Evolutionary conservation across 2,329 filamentous ascomycete species (phyloP), one percentile per base, ranked within the genome.

Genomic region (Dactylellina sp.): DNA sequence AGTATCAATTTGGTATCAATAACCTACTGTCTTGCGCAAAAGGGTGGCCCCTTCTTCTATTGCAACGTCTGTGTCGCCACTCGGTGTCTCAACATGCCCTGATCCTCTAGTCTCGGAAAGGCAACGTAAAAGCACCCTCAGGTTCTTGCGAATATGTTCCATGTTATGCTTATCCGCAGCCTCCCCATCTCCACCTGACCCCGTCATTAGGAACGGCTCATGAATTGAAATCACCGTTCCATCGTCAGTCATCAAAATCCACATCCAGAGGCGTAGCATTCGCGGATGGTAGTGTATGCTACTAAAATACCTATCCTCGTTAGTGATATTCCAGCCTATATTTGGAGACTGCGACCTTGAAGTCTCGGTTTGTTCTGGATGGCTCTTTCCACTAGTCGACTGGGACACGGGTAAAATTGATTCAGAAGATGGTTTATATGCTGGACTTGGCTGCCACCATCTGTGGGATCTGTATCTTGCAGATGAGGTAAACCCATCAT

Each of bases 261-360:
- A 86, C 53, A 83, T 85, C 84, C 84, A 86, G 0, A 85, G 79
- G 2, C 84, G 79, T 56, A 82, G 82, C 32, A 82, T 82, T 39
- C 83, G 80, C 1, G 83, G 78, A 63, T 76, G 46, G 16, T 78
- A 74, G 22, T 66, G 63, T 5, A 32, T 32, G 28, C 28, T 32
- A 32, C 28, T 32, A 9, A 32, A 32, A 32, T 32, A 32, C 9
- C 28, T 32, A 20, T 63, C 62, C 2, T 55, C 71, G 6, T 53
- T 65, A 9, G 16, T 56, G 65, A 18, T 74, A 55, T n/a, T 64
- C 61, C 65, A 35, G 66, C 70, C 16, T 66, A 74, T 9, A 74
- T 74, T 49, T 74, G 53, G 18, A 5, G 47, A 61, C 11, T 74
- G 70, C 61, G 1, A 60, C 32, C 22, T n/a, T 66, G 20, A 56